Evolutionary conservation across 1,139 yeast genomes (phyloP).

Genomic region (Geotrichum reessii): DNA sequence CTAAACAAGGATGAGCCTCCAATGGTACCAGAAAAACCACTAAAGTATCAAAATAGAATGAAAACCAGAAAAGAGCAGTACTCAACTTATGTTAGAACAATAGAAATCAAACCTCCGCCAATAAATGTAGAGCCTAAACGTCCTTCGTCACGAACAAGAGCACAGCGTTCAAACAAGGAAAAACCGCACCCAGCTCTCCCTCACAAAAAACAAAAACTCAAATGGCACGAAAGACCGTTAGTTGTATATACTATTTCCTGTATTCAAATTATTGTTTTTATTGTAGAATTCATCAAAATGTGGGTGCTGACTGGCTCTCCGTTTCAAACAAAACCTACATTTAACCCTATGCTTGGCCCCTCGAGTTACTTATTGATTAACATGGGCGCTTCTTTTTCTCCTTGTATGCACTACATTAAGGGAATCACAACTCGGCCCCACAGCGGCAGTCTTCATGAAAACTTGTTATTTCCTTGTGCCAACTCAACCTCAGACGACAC

Average conservation of each 20-base stretch:
- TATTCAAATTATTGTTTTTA: constrained; percentile 55
- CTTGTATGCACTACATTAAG: constrained; percentile 58
- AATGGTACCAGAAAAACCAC: constrained; percentile 15
- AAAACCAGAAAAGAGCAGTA: not conserved
- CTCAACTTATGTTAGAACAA: not conserved
- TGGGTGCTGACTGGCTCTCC: constrained; percentile 58
- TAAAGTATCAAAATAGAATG: not conserved
- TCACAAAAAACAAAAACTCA: not conserved
- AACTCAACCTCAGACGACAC: constrained; percentile 55
- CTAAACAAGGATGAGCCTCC: not conserved
- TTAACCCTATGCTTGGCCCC: constrained; percentile 82
- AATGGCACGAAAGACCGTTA: constrained; percentile 26
- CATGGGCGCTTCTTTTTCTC: constrained; percentile 68
- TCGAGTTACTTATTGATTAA: constrained; percentile 59
- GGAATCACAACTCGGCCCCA: constrained; percentile 44
- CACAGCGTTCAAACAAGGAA: not conserved
- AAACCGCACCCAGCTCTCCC: not conserved
- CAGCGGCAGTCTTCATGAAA: not conserved
- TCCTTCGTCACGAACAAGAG: not conserved
- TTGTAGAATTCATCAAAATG: constrained; percentile 61
- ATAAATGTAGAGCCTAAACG: not conserved
- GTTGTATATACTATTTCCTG: constrained; percentile 32
- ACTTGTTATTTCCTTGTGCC: constrained; percentile 60
- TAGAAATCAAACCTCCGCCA: not conserved
- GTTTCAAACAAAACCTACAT: constrained; percentile 63